Evolutionary conservation across 768 basidiomycete species (phyloP), one percentile per base, ranked within the genome.

Genomic region (Psilocybe subaeruginosa): DNA sequence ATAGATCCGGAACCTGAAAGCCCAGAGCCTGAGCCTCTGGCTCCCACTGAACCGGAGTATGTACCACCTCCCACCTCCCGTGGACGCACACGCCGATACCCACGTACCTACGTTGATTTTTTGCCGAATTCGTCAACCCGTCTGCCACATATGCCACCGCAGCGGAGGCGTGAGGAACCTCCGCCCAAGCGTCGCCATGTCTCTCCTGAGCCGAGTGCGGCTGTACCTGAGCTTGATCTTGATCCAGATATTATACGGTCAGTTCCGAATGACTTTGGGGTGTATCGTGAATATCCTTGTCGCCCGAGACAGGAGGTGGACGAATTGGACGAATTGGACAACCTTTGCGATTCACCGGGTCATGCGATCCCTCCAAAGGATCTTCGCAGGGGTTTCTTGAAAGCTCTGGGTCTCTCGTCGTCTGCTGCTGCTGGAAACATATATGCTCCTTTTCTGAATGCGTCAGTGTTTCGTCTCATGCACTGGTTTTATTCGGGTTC

Each of bases 401-500:
- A 17, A 35, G 8, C 23, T 17, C 17, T 33, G 23, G 52, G 52
- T 12, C n/a, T 16, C n/a, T 19, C 1, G 19, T 39, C 3, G 33
- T 19, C 16, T 17, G 11, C 6, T 2, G 8, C 8, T 43, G 6
- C n/a, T 16, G 5, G 14, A 1, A 43, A 55, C 30, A 29, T 51
- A 8, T 70, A 64, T 46, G 57, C 65, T 4, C 70, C 68, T 6
- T 74, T 74, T 54, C 47, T 66, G 0, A 72, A 66, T 60, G 67
- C 67, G 3, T 65, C 75, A 0, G 59, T 70, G 8, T 72, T 66
- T 30, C 66, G 68, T 0, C 72, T 74, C 11, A 64, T 74, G 65
- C 33, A 65, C n/a, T 78, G 77, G 77, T 67, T 68, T 5, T 76
- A 76, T 48, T 62, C 60, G 1, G 67, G 71, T 0, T 70, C 72